phyloP scores from a whole-genome alignment of 2,329 filamentous ascomycete genomes.

The Aphanoascus verrucosus region DNA sequence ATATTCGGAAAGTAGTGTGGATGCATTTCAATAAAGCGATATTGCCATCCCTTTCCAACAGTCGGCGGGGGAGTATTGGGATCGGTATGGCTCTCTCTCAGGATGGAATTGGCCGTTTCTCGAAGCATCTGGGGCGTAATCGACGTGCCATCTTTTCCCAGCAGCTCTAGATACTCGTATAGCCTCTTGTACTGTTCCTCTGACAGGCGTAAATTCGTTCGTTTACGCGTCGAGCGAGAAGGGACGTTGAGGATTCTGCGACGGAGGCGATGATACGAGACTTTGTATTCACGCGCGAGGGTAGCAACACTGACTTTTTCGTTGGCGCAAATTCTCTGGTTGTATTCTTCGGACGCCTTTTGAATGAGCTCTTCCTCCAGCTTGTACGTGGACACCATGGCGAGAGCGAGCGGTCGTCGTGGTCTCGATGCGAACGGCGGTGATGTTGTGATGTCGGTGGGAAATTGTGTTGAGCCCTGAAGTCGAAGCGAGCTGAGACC shows the following conservation, averaged over 20 bases:
- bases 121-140: conserved; percentile 7
- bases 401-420: not conserved
- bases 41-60: conserved; percentile 9
- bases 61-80: conserved; percentile 5
- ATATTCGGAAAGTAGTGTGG: conserved; percentile 11
- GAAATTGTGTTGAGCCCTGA: too few relatives aligned
- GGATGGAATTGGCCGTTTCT: conserved; percentile 8
- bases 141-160: not conserved
- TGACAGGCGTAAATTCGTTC: conserved; percentile 8
- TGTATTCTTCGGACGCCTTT: conserved; percentile 6
- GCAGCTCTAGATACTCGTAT: conserved; percentile 4
- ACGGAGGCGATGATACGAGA: conserved; percentile 10
- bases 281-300: conserved; percentile 9
- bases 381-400: conserved; percentile 9
- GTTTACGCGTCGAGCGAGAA: conserved; percentile 8
- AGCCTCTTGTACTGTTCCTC: conserved; percentile 8
- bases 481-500: too few relatives aligned
- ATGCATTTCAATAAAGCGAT: conserved; percentile 11
- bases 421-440: too few relatives aligned
- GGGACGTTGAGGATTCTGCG: conserved; percentile 9
- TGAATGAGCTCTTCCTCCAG: conserved; percentile 8
- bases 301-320: conserved; percentile 6
- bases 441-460: too few relatives aligned
- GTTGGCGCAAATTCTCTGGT: not conserved
- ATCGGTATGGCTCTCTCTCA: conserved; percentile 6